Evolutionary conservation across 805 yeast species (phyloP).

Genomic region (Nakazawaea holstii): DNA sequence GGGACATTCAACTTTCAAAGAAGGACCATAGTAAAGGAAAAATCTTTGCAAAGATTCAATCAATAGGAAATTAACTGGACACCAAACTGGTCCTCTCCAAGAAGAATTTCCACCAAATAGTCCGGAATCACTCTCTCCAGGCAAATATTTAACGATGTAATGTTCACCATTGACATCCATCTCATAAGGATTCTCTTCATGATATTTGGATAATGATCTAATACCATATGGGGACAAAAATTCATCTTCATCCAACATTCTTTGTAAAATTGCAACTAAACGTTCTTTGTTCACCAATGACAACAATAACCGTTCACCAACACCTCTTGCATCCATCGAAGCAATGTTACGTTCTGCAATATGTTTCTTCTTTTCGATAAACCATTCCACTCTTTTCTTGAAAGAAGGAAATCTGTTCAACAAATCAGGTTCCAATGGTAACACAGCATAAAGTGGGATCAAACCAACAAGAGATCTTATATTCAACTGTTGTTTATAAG

Average conservation of each 20-base stretch:
- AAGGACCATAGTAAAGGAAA: slow-evolving; percentile 83
- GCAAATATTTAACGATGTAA: slow-evolving; percentile 67
- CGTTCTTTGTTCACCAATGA: slow-evolving; percentile 81
- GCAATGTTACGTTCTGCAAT: slow-evolving; percentile 82
- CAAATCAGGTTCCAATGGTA: slow-evolving; percentile 82
- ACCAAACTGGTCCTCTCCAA: slow-evolving; percentile 98
- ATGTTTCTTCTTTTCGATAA: slow-evolving; percentile 60
- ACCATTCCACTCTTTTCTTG: slow-evolving; percentile 81
- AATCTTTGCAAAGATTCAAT: slow-evolving; percentile 86
- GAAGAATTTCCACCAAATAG: slow-evolving; percentile 95
- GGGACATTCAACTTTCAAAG: slow-evolving; percentile 82
- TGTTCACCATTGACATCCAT: slow-evolving; percentile 77
- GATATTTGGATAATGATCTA: slow-evolving; percentile 82
- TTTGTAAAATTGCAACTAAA: slow-evolving; percentile 63
- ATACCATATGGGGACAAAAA: slow-evolving; percentile 82
- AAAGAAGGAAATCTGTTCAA: slow-evolving; percentile 76
- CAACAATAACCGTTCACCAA: slow-evolving; percentile 73
- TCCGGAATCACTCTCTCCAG: slow-evolving; percentile 89
- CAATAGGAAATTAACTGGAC: slow-evolving; percentile 81
- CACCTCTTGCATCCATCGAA: slow-evolving; percentile 71
- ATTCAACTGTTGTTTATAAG: slow-evolving; percentile 62
- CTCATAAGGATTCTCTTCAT: slow-evolving; percentile 75
- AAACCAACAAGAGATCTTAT: slow-evolving; percentile 88
- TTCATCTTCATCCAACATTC: slow-evolving; percentile 83
- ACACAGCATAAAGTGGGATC: slow-evolving; percentile 84